Evolutionary conservation across 371 early-diverging fungal species (phyloP).

Genomic region (Coemansia sp.): DNA sequence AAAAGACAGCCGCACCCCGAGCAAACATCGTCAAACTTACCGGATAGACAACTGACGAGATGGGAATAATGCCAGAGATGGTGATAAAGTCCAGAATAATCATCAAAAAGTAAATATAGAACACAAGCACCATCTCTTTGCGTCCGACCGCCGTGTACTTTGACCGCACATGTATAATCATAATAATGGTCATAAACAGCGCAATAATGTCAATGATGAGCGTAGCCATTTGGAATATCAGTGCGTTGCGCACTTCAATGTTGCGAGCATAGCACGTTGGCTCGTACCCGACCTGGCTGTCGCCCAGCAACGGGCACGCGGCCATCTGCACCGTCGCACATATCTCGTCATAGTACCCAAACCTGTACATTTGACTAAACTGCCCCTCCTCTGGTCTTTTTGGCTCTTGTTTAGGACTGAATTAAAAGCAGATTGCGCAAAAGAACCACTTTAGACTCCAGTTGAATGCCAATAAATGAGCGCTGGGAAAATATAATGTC

Average conservation of each 20-base stretch:
- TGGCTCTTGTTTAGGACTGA: not conserved
- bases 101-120: slow-evolving; percentile 87
- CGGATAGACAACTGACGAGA: slow-evolving; percentile 72
- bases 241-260: slow-evolving; percentile 71
- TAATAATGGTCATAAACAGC: slow-evolving; percentile 92
- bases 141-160: slow-evolving; percentile 98
- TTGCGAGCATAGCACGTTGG: slow-evolving; percentile 92
- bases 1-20: too few relatives aligned
- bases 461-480: not conserved
- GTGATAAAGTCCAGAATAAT: slow-evolving; percentile 84
- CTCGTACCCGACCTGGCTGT: slow-evolving; percentile 66
- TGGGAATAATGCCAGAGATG: slow-evolving; percentile 87
- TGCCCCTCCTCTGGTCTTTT: not conserved
- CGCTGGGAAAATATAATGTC: not conserved
- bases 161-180: slow-evolving; percentile 93
- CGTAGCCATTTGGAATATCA: slow-evolving; percentile 82
- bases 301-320: slow-evolving; percentile 85
- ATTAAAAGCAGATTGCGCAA: not conserved
- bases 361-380: slow-evolving; percentile 47
- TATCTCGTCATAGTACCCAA: slow-evolving; percentile 83
- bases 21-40: slow-evolving; percentile 57
- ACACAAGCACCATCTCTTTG: slow-evolving; percentile 96
- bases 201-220: slow-evolving; percentile 88
- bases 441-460: not conserved
- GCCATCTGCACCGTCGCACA: slow-evolving; percentile 81